Conservation (phyloP, 345 rosid genomes). For the Eucalyptus marginata region DNA sequence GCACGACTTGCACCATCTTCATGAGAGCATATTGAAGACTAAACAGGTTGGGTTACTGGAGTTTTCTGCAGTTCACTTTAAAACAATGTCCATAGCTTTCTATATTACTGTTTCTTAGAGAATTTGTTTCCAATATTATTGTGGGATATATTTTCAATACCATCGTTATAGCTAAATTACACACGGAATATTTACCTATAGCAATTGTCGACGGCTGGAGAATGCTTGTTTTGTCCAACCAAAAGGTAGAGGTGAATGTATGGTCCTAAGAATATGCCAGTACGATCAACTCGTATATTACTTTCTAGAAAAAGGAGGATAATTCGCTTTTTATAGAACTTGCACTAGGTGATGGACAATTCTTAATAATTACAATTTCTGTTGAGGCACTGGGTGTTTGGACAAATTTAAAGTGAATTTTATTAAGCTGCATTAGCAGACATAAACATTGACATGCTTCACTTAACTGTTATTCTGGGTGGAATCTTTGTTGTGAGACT, state of each 20-base stretch:
- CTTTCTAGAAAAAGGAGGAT: not conserved
- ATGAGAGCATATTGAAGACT: constrained; percentile 63
- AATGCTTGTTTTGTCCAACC: not conserved
- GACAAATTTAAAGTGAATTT: not conserved
- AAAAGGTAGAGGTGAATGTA: not conserved
- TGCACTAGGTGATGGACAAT: not conserved
- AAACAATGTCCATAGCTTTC: not conserved
- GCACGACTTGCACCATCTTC: constrained; percentile 73
- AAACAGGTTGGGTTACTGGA: constrained; percentile 60
- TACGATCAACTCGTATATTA: not conserved
- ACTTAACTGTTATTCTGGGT: not conserved
- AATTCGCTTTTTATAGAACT: not conserved
- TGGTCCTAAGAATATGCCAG: not conserved
- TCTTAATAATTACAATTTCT: not conserved
- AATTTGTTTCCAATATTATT: not conserved
- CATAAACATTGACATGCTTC: not conserved
- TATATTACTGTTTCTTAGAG: not conserved
- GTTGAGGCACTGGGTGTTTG: not conserved
- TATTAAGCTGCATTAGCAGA: not conserved
- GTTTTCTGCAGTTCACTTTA: not conserved
- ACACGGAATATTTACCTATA: not conserved
- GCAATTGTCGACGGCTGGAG: not conserved
- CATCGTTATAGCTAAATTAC: not conserved
- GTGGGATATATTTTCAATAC: not conserved
- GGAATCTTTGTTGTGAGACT: not conserved